Base-by-base conservation (phyloP, 805 yeast genomes). In the Ogataea polymorpha region DNA sequence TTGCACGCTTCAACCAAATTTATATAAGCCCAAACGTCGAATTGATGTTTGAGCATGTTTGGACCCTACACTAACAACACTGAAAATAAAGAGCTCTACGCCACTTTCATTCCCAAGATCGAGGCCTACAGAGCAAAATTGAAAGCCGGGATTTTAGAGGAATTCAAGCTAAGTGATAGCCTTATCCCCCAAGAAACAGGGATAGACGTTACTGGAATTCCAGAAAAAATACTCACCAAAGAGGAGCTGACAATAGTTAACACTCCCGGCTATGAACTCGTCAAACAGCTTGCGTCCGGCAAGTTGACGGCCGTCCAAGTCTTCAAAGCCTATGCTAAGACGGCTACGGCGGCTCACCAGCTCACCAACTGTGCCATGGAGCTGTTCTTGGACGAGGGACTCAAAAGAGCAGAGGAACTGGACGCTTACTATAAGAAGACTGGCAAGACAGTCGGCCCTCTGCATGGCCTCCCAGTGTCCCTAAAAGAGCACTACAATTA, bases 401-500 rank as follows among this genome's bases (percentile, higher is more conserved):
- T 75, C 38, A 50, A 62, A 33, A 62, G 74, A 36, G 79, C 80
- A 2, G 45, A 69, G 45, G 75, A 71, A 49, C 63, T 77, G 42
- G 86, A 81, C 62, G 76, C 72, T 3, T 68, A 70, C 49, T 63
- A 59, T 43, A 54, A 56, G 16, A 65, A 67, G 37, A 66, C 71
- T 35, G 77, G 78, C 3, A 60, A 71, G 37, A 62, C 76, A 0
- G 59, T 75, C 16, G 80, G 80, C 35, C 80, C 82, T 1, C 64
- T 80, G 41, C 84, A 82, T 33, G 86, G 86, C 3, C 60, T 80
- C 49, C 85, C 86, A 3, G 65, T 80, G 35, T 76, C 85, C 1
- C 59, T 80, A 40, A 80, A 80, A 55, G 86, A 80, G 50, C 79
- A 80, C 34, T 70, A 67, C 50, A 62, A 65, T 38, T 69, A 71